phyloP scores from a whole-genome alignment of 257 asterid species.

The Solanum chmielewskii region DNA sequence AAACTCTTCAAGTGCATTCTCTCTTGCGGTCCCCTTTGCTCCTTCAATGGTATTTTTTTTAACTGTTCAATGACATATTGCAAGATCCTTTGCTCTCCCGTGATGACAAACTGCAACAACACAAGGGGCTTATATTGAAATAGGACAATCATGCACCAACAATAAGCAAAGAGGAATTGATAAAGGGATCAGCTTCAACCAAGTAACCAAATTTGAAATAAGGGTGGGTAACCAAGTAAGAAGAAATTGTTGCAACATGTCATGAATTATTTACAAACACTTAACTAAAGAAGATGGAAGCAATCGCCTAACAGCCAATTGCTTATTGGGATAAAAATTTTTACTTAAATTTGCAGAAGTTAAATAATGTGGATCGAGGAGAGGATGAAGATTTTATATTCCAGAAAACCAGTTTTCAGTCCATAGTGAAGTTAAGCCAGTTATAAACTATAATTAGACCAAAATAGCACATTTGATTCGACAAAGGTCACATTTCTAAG shows the following conservation, averaged over 20 bases:
- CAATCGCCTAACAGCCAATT: not conserved
- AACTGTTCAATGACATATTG: conserved; percentile 71
- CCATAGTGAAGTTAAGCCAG: not conserved
- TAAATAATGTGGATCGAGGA: not conserved
- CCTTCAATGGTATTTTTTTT: conserved; percentile 88
- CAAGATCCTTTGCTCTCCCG: conserved; percentile 76
- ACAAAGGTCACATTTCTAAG: not conserved
- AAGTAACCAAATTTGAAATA: not conserved
- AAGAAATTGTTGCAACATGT: not conserved
- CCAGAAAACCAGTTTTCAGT: not conserved
- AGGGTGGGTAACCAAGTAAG: not conserved
- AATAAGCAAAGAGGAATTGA: not conserved
- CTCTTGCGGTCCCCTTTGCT: conserved; percentile 93
- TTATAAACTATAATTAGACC: not conserved
- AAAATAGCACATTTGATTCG: not conserved
- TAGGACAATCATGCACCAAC: not conserved
- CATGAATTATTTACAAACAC: not conserved
- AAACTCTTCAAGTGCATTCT: conserved; percentile 83
- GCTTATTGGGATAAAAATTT: not conserved
- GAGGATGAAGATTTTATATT: not conserved
- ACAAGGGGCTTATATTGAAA: not conserved
- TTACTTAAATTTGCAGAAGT: not conserved
- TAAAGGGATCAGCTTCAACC: not conserved
- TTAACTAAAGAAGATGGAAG: not conserved
- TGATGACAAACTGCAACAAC: conserved; percentile 69